Base-by-base conservation (phyloP, 352 stramenopile species). In the Vaucheria bursata region DNA sequence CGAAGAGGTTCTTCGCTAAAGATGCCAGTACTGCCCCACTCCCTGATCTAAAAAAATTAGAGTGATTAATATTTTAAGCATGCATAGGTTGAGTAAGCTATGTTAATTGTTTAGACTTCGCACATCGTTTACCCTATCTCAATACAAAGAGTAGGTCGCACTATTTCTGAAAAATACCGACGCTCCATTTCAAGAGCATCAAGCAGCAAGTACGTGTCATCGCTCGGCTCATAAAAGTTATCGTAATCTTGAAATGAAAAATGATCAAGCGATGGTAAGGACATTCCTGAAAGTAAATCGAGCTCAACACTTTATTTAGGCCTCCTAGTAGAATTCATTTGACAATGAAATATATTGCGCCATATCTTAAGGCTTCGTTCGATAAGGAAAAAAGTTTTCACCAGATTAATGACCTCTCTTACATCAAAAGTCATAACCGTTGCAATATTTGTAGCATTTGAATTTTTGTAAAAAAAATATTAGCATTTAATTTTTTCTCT, bases 151-250 rank as follows among this genome's bases (percentile, higher is more conserved):
- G 85, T 64, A 0, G 91, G 90, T 5, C 90, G 70, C 40, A 91
- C 76, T 7, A 6, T 74, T 31, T 80, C 73, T 33, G 75, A 70
- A 49, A 96, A 79, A 29, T 88, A 86, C 50, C 85, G 81, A 36
- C 90, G 74, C 75, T 97, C 94, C 49, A 91, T 87, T 78, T 94
- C 87, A 71, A 99, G 87, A 18, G 91, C 93, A 80, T 99, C 95
- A 18, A 98, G 81, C 34, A 99, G 90, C 18, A 99, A 84, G 80
- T 94, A 99, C 12, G 95, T 98, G 85, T 99, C 95, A 73, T 98
- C 95, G 12, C 90, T 90, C 31, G 95, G 95, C 85, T 98, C 94
- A 85, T 99, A 99, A 32, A 99, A 93, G 73, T 96, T 37, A 7
- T 89, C 75, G 79, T 88, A 93, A 72, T 91, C 88, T 50, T 76